Conservation (phyloP, 2,329 filamentous ascomycete genomes). For the Harringtonia aguacate region DNA sequence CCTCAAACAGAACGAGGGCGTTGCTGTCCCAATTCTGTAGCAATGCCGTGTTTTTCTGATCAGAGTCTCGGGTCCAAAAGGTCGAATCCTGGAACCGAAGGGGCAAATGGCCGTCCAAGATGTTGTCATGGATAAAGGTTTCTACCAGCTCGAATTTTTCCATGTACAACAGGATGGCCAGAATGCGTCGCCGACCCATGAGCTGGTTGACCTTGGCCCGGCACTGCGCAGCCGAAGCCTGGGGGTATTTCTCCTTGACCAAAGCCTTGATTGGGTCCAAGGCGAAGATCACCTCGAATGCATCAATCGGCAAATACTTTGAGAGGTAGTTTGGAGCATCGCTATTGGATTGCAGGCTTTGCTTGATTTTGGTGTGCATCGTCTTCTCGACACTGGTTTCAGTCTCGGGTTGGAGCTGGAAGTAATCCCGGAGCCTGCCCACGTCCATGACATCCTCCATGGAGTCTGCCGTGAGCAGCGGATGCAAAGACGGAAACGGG, state of each 20-base stretch:
- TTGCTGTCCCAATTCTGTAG: neutral
- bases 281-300: neutral
- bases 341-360: neutral
- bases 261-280: neutral
- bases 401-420: neutral
- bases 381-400: neutral
- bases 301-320: neutral
- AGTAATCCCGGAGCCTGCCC: neutral
- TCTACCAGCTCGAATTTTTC: neutral
- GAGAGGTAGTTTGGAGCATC: neutral
- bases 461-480: neutral
- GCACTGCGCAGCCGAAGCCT: neutral
- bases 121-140: neutral
- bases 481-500: neutral
- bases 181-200: neutral
- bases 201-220: neutral
- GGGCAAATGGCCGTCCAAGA: neutral
- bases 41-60: neutral
- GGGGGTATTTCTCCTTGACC: neutral
- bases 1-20: neutral
- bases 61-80: neutral
- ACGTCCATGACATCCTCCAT: neutral
- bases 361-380: neutral
- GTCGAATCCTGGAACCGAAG: neutral
- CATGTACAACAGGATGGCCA: neutral